These are phyloP conservation scores for Tetragonia tetragonoides DNA, from an alignment of 148 eudicot genomes.

Conservation along the genomic window DNA sequence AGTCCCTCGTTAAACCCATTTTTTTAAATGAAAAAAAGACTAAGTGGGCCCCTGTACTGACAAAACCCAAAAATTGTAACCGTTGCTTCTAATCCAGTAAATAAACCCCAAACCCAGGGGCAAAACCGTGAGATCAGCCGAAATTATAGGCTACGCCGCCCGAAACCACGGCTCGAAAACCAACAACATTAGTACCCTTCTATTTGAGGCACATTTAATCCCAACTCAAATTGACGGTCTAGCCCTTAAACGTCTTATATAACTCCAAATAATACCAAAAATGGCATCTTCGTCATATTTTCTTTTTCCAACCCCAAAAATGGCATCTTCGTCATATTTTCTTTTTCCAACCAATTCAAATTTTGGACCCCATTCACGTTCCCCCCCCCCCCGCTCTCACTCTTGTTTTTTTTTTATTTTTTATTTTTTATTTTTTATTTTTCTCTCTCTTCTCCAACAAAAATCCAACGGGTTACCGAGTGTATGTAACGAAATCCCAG, in stretches of 20 bases:
- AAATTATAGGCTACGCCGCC: constrained; percentile 32
- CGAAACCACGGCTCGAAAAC: constrained; percentile 33
- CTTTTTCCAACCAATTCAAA: constrained; percentile 24
- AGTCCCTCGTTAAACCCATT: background rate
- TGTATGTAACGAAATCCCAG: background rate
- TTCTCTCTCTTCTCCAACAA: background rate
- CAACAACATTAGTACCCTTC: constrained; percentile 25
- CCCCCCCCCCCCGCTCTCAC: background rate
- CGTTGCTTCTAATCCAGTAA: constrained; percentile 34
- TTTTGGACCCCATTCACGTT: constrained; percentile 28
- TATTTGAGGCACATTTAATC: constrained; percentile 16
- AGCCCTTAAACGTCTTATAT: constrained; percentile 10
- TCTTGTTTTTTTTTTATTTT: too few species aligned
- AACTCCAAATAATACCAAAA: background rate
- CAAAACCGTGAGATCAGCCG: constrained; percentile 1
- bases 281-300: background rate
- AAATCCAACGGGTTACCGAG: background rate
- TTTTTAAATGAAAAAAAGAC: constrained; percentile 20
- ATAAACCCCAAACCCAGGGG: constrained; percentile 10
- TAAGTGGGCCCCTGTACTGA: constrained; percentile 30
- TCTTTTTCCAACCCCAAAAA: background rate
- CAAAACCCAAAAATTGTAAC: constrained; percentile 31
- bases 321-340: background rate
- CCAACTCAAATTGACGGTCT: constrained; percentile 14
- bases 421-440: too few species aligned